A percentile compares a stretch with the other conserved stretches of the same genome.
Evolutionary conservation across 345 rosid genomes (phyloP).

Genomic region (Triadica sebifera): DNA sequence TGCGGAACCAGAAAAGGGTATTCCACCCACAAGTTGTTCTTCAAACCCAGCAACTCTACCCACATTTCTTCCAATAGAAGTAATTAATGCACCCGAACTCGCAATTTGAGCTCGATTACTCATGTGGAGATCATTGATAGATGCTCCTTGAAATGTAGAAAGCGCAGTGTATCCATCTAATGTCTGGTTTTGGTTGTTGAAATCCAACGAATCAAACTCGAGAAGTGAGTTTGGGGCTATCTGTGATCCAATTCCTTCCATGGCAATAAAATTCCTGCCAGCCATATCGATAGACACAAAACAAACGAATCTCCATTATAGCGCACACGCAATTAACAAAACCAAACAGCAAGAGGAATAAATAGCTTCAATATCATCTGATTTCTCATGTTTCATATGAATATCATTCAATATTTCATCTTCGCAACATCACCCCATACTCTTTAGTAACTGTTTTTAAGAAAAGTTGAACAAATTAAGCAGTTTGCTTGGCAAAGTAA

Average conservation of each 20-base stretch:
- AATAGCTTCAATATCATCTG: background rate
- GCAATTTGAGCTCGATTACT: slow-evolving; percentile 21
- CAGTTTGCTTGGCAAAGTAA: too few relatives aligned
- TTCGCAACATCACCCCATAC: too few relatives aligned
- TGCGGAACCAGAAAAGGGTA: slow-evolving; percentile 32
- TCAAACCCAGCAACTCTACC: slow-evolving; percentile 30
- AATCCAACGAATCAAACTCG: slow-evolving; percentile 25
- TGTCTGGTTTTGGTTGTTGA: slow-evolving; percentile 30
- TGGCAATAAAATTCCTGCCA: slow-evolving; percentile 31
- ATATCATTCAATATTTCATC: too few relatives aligned
- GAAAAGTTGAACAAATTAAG: too few relatives aligned
- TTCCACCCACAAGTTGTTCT: slow-evolving; percentile 37
- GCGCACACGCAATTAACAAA: background rate
- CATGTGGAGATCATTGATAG: slow-evolving; percentile 19
- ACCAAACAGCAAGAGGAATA: slow-evolving; percentile 1
- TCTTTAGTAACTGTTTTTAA: too few relatives aligned
- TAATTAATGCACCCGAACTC: slow-evolving; percentile 23
- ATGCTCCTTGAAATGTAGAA: slow-evolving; percentile 38
- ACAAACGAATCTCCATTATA: slow-evolving; percentile 49
- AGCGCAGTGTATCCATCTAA: slow-evolving; percentile 27
- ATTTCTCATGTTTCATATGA: slow-evolving; percentile 11
- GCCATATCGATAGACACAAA: slow-evolving; percentile 35
- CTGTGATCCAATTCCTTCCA: slow-evolving; percentile 31
- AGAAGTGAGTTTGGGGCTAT: background rate
- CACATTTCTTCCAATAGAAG: slow-evolving; percentile 29